These are phyloP conservation scores for Mycogone perniciosa DNA, from an alignment of 2,329 filamentous ascomycete genomes.

Conservation along the genomic window DNA sequence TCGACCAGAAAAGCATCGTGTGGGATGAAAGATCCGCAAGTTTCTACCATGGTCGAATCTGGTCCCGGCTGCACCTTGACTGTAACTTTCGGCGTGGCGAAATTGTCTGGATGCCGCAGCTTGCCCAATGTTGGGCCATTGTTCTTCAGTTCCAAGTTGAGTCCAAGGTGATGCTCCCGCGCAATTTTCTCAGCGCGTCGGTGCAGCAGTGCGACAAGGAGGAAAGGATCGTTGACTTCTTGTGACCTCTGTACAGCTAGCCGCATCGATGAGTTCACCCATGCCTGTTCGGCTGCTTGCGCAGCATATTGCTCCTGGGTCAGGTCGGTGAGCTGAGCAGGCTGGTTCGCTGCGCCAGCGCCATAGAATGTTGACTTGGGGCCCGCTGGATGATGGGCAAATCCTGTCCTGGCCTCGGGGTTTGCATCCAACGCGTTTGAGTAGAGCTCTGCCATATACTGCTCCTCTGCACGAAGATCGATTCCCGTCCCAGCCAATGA, in stretches of 20 bases:
- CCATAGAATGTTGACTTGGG: conserved; percentile 56
- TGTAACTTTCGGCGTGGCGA: conserved; percentile 46
- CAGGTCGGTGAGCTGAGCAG: conserved; percentile 40
- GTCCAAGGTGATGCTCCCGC: conserved; percentile 48
- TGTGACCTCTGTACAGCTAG: conserved; percentile 56
- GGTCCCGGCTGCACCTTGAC: conserved; percentile 51
- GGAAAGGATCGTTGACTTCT: conserved; percentile 68
- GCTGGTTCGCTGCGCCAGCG: conserved; percentile 59
- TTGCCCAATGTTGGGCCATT: conserved; percentile 38
- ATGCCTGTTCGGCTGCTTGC: conserved; percentile 58
- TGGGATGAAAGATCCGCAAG: conserved; percentile 64
- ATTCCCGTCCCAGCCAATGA: conserved; percentile 80
- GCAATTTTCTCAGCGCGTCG: conserved; percentile 53
- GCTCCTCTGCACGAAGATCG: conserved; percentile 80
- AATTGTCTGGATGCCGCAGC: conserved; percentile 44
- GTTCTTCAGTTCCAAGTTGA: conserved; percentile 52
- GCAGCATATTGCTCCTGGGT: conserved; percentile 60
- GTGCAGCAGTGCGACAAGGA: conserved; percentile 57
- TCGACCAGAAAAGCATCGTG: conserved; percentile 72
- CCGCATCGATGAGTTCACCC: conserved; percentile 57
- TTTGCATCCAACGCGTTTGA: conserved; percentile 42
- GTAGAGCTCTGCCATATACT: conserved; percentile 65
- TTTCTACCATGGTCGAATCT: conserved; percentile 57
- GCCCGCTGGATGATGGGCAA: conserved; percentile 46
- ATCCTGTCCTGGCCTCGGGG: conserved; percentile 44